Conservation (phyloP, 768 basidiomycete genomes). For the Auricularia cornea region DNA sequence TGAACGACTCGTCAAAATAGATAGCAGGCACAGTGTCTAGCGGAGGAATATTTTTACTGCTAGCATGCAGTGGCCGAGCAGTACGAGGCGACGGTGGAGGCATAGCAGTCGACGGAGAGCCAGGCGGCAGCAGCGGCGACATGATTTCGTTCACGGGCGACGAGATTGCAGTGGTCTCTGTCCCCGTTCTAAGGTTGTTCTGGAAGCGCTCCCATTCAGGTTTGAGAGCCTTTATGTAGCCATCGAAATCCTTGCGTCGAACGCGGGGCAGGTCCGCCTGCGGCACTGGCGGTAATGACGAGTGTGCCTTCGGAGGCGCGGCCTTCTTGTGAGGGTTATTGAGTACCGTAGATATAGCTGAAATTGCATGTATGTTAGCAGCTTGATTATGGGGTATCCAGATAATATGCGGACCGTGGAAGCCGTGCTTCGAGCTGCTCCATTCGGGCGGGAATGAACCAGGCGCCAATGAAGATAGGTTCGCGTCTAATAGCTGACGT, state of each 20-base stretch:
- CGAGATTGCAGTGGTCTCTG: background rate
- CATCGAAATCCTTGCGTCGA: conserved; percentile 73
- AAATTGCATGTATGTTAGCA: background rate
- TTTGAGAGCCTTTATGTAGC: conserved; percentile 62
- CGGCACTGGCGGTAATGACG: conserved; percentile 60
- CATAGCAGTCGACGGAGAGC: background rate
- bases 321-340: conserved; percentile 82
- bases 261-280: conserved; percentile 75
- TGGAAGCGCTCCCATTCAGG: conserved; percentile 76
- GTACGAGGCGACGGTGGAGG: background rate
- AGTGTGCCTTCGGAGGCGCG: conserved; percentile 83
- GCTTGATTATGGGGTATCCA: background rate
- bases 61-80: background rate
- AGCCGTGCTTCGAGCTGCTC: conserved; percentile 78
- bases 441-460: conserved; percentile 54
- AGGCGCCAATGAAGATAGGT: conserved; percentile 42
- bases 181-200: conserved; percentile 21
- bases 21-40: conserved; percentile 69
- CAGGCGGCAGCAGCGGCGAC: background rate
- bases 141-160: conserved; percentile 1
- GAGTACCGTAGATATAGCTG: conserved; percentile 90
- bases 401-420: conserved; percentile 59
- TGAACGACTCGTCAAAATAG: conserved; percentile 76
- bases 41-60: conserved; percentile 39
- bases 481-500: conserved; percentile 38